Evolutionary conservation across 495 filamentous ascomycete species (phyloP).

Genomic region (Wilcoxina mikolae): DNA sequence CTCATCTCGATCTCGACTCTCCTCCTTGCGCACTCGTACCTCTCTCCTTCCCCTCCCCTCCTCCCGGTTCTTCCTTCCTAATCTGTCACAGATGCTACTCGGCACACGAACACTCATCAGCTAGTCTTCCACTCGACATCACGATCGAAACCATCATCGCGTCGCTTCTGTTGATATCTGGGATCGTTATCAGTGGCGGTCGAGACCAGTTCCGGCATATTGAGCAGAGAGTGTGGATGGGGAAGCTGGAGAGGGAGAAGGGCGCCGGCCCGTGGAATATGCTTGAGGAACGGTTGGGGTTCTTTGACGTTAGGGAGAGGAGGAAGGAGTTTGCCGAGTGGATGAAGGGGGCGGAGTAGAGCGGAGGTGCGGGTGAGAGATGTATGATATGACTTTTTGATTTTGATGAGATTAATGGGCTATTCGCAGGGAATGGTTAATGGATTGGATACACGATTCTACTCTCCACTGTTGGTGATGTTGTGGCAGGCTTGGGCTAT

Average conservation of each 20-base stretch:
- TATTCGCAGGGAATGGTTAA: too few relatives aligned
- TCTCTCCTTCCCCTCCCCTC: neutral
- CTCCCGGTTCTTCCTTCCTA: neutral
- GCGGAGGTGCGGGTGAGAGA: neutral
- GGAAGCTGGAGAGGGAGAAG: constrained; percentile 56
- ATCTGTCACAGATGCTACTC: constrained; percentile 54
- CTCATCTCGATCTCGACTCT: neutral
- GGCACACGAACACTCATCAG: constrained; percentile 64
- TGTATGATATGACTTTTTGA: too few relatives aligned
- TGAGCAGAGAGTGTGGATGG: constrained; percentile 70
- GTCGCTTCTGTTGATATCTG: constrained; percentile 50
- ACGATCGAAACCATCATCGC: constrained; percentile 60
- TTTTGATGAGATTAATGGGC: too few relatives aligned
- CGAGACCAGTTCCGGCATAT: constrained; percentile 48
- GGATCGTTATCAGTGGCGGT: constrained; percentile 54
- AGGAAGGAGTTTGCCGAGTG: constrained; percentile 36
- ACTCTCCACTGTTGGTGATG: too few relatives aligned
- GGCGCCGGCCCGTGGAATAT: constrained; percentile 38
- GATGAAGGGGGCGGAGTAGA: constrained; percentile 41
- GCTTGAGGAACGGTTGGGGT: constrained; percentile 48
- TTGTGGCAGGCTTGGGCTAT: too few relatives aligned
- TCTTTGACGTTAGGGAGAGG: constrained; percentile 54
- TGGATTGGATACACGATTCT: too few relatives aligned
- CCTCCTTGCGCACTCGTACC: neutral
- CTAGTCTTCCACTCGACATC: constrained; percentile 63